These are phyloP conservation scores for Arachis stenosperma DNA, from an alignment of 306 rosid genomes.

Conservation along the genomic window DNA sequence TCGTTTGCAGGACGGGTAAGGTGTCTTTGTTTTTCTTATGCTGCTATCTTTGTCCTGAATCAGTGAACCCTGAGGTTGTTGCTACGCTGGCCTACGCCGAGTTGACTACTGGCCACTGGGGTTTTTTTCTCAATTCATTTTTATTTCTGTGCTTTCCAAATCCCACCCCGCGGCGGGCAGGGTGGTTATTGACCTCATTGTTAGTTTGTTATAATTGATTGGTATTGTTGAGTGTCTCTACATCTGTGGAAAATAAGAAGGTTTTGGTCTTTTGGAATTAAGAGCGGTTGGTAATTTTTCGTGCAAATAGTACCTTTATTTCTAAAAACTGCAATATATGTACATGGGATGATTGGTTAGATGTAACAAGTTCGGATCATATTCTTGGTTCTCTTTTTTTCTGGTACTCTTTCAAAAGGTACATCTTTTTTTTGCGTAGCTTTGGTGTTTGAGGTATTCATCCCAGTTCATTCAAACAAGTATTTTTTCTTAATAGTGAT, in stretches of 20 bases:
- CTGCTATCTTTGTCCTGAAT: not conserved
- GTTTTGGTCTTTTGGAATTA: not conserved
- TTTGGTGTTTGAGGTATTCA: not conserved
- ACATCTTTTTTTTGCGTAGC: not conserved
- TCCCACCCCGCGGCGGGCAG: not conserved
- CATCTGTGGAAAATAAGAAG: too few species aligned
- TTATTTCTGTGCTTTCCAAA: too few species aligned
- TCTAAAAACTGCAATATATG: not conserved
- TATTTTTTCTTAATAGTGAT: not conserved
- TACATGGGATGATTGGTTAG: not conserved
- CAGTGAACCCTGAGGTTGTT: slow-evolving; percentile 12
- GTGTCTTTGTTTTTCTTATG: slow-evolving; percentile 39
- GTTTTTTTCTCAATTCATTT: too few species aligned
- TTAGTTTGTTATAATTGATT: not conserved
- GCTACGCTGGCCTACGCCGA: too few species aligned
- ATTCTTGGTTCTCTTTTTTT: too few species aligned
- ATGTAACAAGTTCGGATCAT: too few species aligned
- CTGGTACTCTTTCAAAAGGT: not conserved
- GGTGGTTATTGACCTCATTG: not conserved
- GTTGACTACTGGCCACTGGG: too few species aligned
- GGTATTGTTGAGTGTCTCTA: not conserved
- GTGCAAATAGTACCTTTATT: not conserved
- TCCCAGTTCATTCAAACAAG: slow-evolving; percentile 6
- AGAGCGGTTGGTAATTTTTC: not conserved
- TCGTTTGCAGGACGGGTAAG: slow-evolving; percentile 95